A percentile compares a stretch with the other conserved stretches of the same genome.
These are phyloP conservation scores for Umbelopsis sp. DNA, from an alignment of 192 early-diverging fungal species.

Conservation along the genomic window DNA sequence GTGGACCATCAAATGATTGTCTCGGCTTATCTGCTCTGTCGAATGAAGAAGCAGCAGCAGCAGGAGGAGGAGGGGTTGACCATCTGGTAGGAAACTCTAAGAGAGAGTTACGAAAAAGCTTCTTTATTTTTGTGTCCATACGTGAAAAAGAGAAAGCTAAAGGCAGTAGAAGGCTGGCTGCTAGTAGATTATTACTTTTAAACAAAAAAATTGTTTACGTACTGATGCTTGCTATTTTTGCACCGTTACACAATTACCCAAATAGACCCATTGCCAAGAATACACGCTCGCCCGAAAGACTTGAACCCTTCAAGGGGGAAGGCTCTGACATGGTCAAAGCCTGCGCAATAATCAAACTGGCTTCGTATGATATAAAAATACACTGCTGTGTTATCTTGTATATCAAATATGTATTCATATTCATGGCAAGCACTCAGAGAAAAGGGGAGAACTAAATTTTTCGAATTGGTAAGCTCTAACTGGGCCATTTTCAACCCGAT, in stretches of 20 bases:
- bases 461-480: too few species aligned
- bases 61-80: neutral
- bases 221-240: conserved; percentile 5
- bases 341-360: too few species aligned
- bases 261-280: conserved; percentile 1
- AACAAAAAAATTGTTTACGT: neutral
- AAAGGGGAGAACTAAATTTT: too few species aligned
- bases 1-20: conserved; percentile 15
- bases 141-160: neutral
- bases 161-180: neutral
- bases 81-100: neutral
- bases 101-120: neutral
- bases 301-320: neutral
- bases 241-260: neutral
- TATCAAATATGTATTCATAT: neutral
- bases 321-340: too few species aligned
- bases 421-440: too few species aligned
- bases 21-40: neutral
- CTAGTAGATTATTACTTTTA: neutral
- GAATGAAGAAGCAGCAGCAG: neutral
- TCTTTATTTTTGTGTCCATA: conserved; percentile 7
- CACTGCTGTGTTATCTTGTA: neutral
- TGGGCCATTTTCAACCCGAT: too few species aligned
- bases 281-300: neutral
- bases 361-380: neutral